phyloP scores from a whole-genome alignment of 306 rosid genomes.

The Abrus pulchellus region DNA sequence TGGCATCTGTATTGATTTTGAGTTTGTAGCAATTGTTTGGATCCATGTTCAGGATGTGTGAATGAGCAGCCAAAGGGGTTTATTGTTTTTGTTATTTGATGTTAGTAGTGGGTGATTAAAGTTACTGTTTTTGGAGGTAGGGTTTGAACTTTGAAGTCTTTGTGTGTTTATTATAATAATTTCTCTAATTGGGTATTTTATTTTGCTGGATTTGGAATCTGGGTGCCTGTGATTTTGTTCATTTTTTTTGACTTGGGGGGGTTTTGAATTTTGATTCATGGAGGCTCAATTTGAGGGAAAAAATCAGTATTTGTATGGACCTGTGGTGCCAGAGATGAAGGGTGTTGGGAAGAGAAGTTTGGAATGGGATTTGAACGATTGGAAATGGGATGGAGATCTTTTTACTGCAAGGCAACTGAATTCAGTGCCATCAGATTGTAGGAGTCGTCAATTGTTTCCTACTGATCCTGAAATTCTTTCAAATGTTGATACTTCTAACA shows the following conservation, averaged over 20 bases:
- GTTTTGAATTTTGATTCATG: slow-evolving; percentile 56
- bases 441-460: slow-evolving; percentile 68
- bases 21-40: slow-evolving; percentile 58
- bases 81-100: slow-evolving; percentile 8
- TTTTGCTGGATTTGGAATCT: slow-evolving; percentile 54
- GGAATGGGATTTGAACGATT: slow-evolving; percentile 94
- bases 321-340: slow-evolving; percentile 62
- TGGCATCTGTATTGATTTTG: slow-evolving; percentile 47
- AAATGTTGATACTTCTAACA: slow-evolving; percentile 59
- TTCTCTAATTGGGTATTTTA: slow-evolving; percentile 41
- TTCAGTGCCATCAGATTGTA: slow-evolving; percentile 67
- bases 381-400: slow-evolving; percentile 97
- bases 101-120: slow-evolving; percentile 36
- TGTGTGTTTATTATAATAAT: slow-evolving; percentile 28
- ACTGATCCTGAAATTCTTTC: slow-evolving; percentile 59
- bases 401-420: slow-evolving; percentile 71
- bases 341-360: slow-evolving; percentile 68
- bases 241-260: background rate
- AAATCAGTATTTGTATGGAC: slow-evolving; percentile 56
- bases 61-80: slow-evolving; percentile 43
- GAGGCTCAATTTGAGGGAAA: slow-evolving; percentile 70
- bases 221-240: slow-evolving; percentile 39
- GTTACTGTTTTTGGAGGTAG: slow-evolving; percentile 13
- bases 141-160: slow-evolving; percentile 34
- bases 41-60: slow-evolving; percentile 46